phyloP scores from a whole-genome alignment of 257 asterid genomes.

The Solanum paucissectum region DNA sequence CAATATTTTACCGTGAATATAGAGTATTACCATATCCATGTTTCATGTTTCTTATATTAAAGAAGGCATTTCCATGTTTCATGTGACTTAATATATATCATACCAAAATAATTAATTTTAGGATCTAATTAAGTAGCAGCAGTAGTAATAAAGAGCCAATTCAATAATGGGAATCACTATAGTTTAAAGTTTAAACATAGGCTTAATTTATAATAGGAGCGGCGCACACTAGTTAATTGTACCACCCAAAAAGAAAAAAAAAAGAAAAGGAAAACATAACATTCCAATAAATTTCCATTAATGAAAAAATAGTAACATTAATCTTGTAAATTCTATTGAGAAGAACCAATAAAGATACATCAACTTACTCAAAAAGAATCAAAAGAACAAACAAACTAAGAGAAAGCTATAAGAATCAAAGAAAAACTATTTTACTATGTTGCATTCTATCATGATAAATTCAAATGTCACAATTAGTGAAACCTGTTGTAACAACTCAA shows the following conservation, averaged over 20 bases:
- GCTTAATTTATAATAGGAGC: background rate
- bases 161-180: background rate
- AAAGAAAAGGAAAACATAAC: background rate
- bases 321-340: background rate
- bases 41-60: background rate
- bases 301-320: background rate
- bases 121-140: background rate
- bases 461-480: background rate
- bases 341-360: background rate
- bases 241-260: background rate
- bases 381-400: background rate
- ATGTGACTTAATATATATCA: background rate
- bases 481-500: background rate
- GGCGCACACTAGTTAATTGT: background rate
- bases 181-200: background rate
- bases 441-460: background rate
- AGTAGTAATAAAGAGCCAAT: background rate
- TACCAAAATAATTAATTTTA: background rate
- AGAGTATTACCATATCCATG: background rate
- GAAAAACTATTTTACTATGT: too few species aligned
- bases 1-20: background rate
- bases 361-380: background rate
- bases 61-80: background rate
- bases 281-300: background rate
- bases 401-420: too few species aligned